phyloP scores from a whole-genome alignment of 371 early-diverging fungal genomes.

The Basidiobolus meristosporus region DNA sequence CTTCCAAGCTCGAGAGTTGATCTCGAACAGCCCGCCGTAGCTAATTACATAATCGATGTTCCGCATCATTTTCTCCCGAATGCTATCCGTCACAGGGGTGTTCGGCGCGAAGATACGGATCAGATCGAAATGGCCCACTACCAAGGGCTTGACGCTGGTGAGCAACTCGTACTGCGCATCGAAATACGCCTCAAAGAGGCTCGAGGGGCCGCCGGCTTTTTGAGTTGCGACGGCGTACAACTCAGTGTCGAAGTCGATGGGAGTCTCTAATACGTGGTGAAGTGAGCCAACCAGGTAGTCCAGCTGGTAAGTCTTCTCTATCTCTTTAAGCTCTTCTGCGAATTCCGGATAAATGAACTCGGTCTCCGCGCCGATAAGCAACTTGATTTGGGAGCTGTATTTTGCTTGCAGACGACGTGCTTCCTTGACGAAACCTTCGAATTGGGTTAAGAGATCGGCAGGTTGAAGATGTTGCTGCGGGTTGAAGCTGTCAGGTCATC shows the following conservation, averaged over 20 bases:
- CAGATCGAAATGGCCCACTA: slow-evolving; percentile 89
- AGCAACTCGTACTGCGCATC: slow-evolving; percentile 72
- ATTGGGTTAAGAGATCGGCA: slow-evolving; percentile 24
- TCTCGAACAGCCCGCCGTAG: slow-evolving; percentile 80
- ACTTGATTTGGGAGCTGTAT: slow-evolving; percentile 31
- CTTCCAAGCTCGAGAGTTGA: slow-evolving; percentile 84
- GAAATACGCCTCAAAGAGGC: slow-evolving; percentile 59
- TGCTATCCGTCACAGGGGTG: slow-evolving; percentile 6
- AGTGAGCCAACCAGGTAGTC: slow-evolving; percentile 89
- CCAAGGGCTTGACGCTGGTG: slow-evolving; percentile 36
- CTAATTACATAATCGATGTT: slow-evolving; percentile 61
- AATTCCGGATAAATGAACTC: slow-evolving; percentile 45
- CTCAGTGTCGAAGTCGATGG: slow-evolving; percentile 61
- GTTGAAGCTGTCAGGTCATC: too few species aligned
- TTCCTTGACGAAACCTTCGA: slow-evolving; percentile 31
- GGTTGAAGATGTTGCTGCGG: slow-evolving; percentile 44
- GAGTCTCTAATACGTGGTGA: slow-evolving; percentile 64
- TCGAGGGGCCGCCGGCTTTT: slow-evolving; percentile 6
- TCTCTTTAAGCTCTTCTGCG: slow-evolving; percentile 7
- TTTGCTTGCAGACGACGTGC: slow-evolving; percentile 45
- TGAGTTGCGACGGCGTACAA: slow-evolving; percentile 4
- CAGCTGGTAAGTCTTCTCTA: slow-evolving; percentile 5
- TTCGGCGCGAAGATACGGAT: slow-evolving; percentile 50
- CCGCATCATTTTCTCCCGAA: slow-evolving; percentile 43
- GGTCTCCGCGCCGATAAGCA: slow-evolving; percentile 81